Evolutionary conservation across 345 rosid genomes (phyloP).

Genomic region (Eutrema heterophyllum): DNA sequence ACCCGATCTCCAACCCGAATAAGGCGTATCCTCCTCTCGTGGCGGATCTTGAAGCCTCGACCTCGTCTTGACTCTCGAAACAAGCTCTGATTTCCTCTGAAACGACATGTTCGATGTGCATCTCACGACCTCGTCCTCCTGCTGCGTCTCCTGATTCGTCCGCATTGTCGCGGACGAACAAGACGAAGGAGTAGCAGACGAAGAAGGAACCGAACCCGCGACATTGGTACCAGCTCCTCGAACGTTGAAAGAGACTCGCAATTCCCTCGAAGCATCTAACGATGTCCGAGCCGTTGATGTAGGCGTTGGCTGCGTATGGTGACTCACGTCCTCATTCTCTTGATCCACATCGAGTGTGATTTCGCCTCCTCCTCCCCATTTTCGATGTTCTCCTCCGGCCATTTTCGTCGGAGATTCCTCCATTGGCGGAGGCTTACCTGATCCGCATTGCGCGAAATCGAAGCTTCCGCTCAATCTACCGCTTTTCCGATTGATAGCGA

Average conservation of each 20-base stretch:
- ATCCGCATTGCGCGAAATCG: conserved; percentile 19
- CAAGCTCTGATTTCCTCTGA: conserved; percentile 36
- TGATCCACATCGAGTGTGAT: conserved; percentile 68
- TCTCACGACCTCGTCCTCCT: conserved; percentile 37
- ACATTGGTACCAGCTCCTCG: conserved; percentile 4
- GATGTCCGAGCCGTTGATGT: conserved; percentile 24
- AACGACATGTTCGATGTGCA: conserved; percentile 52
- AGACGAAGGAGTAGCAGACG: conserved; percentile 2
- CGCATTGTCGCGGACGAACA: conserved; percentile 19
- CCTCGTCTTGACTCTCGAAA: conserved; percentile 49
- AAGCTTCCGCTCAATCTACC: conserved; percentile 26
- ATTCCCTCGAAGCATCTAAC: conserved; percentile 33
- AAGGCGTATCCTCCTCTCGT: conserved; percentile 38
- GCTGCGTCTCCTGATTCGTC: conserved; percentile 15
- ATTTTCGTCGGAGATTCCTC: conserved; percentile 27
- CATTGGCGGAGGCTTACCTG: conserved; percentile 9
- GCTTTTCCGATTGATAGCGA: neutral
- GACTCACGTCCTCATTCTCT: conserved; percentile 47
- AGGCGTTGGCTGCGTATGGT: conserved; percentile 18
- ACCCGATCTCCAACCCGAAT: conserved; percentile 48
- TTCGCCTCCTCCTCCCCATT: conserved; percentile 47
- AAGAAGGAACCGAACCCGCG: conserved; percentile 18
- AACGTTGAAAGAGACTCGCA: conserved; percentile 51
- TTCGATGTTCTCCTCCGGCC: neutral
- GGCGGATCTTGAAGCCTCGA: conserved; percentile 80